Percentiles rank a stretch among this genome's conserved stretches.
phyloP scores from a whole-genome alignment of 768 basidiomycete genomes.

The Lentinus tigrinus region DNA sequence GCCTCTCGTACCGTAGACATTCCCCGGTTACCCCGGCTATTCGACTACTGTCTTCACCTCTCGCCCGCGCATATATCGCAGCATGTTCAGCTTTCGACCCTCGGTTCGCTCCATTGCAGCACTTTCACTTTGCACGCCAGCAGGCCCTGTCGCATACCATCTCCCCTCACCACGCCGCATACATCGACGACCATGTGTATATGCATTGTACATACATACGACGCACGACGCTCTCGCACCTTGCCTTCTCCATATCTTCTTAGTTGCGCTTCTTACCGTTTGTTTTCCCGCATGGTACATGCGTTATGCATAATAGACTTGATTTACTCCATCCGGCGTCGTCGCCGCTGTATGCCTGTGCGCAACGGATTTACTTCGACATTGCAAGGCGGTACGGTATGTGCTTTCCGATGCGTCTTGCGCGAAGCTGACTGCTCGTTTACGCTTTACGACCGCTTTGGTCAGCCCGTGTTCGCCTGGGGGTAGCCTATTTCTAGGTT shows the following conservation, averaged over 20 bases:
- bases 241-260: background rate
- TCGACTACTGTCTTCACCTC: background rate
- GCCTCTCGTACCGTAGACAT: constrained; percentile 7
- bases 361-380: background rate
- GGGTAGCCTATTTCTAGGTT: background rate
- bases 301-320: background rate
- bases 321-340: background rate
- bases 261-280: background rate
- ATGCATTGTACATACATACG: background rate
- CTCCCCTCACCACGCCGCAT: too few relatives aligned
- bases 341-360: background rate
- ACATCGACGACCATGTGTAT: too few relatives aligned
- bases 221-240: background rate
- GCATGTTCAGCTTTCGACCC: background rate
- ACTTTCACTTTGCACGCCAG: too few relatives aligned
- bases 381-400: background rate
- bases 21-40: background rate
- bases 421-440: background rate
- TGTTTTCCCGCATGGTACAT: background rate
- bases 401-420: constrained; percentile 4
- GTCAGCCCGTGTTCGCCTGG: too few relatives aligned
- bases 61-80: too few relatives aligned
- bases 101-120: background rate
- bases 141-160: too few relatives aligned
- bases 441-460: background rate